Conservation (phyloP, 2,329 filamentous ascomycete genomes). For the Lasiodiplodia citricola region DNA sequence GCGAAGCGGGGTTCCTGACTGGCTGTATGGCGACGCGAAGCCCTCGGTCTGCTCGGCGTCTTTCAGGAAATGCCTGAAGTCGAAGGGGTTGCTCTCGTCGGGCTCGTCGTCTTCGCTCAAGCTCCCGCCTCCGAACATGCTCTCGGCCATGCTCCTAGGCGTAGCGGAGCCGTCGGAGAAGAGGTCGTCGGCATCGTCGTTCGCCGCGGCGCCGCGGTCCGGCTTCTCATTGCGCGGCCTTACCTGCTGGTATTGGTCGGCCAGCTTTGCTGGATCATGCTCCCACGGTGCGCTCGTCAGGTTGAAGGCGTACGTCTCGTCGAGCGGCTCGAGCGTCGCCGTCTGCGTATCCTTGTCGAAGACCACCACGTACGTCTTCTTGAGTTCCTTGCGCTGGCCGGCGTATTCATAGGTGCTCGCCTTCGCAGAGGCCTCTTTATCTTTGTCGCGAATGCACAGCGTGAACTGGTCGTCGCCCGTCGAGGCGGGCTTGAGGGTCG, state of each 20-base stretch:
- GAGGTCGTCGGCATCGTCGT: slow-evolving; percentile 35
- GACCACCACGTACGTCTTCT: slow-evolving; percentile 61
- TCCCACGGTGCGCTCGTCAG: slow-evolving; percentile 72
- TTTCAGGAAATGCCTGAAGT: slow-evolving; percentile 55
- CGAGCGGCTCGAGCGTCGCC: slow-evolving; percentile 81
- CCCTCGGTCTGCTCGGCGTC: slow-evolving; percentile 40
- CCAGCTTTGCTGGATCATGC: slow-evolving; percentile 66
- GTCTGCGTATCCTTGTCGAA: slow-evolving; percentile 76
- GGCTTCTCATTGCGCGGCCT: slow-evolving; percentile 39
- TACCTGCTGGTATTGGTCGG: slow-evolving; percentile 71
- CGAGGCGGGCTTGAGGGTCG: slow-evolving; percentile 36
- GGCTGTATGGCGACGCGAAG: slow-evolving; percentile 32
- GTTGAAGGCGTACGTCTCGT: slow-evolving; percentile 88
- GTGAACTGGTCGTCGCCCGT: slow-evolving; percentile 33
- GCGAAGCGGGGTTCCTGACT: slow-evolving; percentile 25
- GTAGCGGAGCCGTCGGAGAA: slow-evolving; percentile 31
- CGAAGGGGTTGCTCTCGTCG: slow-evolving; percentile 54
- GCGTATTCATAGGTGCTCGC: slow-evolving; percentile 47
- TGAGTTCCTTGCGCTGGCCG: slow-evolving; percentile 41
- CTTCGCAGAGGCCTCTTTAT: slow-evolving; percentile 33
- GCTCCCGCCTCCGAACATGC: not conserved
- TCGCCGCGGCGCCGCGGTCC: slow-evolving; percentile 9
- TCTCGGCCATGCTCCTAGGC: slow-evolving; percentile 6
- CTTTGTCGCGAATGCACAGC: slow-evolving; percentile 33
- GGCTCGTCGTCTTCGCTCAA: slow-evolving; percentile 40